A percentile compares a stretch with the other conserved stretches of the same genome.
Conservation (phyloP, 768 basidiomycete species). For the Suillus plorans region DNA sequence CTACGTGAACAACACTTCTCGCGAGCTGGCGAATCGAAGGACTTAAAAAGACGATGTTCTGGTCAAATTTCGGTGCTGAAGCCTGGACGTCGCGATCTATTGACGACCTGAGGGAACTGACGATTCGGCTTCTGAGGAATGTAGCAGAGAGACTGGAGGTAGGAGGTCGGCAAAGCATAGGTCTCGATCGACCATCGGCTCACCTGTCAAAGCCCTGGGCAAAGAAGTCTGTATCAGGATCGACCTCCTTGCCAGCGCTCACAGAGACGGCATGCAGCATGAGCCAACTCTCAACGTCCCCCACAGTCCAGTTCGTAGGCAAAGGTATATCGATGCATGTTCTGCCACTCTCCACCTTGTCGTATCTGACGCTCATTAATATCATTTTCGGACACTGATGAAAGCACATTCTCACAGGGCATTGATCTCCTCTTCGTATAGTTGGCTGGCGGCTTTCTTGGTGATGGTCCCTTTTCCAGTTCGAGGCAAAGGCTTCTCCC, state of each 20-base stretch:
- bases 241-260: constrained; percentile 7
- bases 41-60: constrained; percentile 44
- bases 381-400: neutral
- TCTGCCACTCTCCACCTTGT: constrained; percentile 28
- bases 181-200: neutral
- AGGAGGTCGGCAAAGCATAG: neutral
- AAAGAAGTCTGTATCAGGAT: constrained; percentile 17
- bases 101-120: constrained; percentile 24
- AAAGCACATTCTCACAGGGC: constrained; percentile 33
- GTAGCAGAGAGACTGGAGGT: constrained; percentile 33
- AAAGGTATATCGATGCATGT: constrained; percentile 18
- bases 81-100: neutral
- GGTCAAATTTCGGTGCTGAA: constrained; percentile 17
- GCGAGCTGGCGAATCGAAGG: constrained; percentile 34
- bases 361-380: constrained; percentile 27
- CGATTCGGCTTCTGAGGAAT: constrained; percentile 34
- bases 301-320: constrained; percentile 25
- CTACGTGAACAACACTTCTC: constrained; percentile 18
- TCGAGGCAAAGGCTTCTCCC: constrained; percentile 42
- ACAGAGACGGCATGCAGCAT: constrained; percentile 21
- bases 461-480: constrained; percentile 46
- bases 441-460: constrained; percentile 36
- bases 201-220: constrained; percentile 31
- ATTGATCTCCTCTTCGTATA: constrained; percentile 48
- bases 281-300: constrained; percentile 26